Evolutionary conservation across 129 eudicot species (phyloP), one percentile per base, ranked within the genome.

Genomic region (Flaveria ramosissima): DNA sequence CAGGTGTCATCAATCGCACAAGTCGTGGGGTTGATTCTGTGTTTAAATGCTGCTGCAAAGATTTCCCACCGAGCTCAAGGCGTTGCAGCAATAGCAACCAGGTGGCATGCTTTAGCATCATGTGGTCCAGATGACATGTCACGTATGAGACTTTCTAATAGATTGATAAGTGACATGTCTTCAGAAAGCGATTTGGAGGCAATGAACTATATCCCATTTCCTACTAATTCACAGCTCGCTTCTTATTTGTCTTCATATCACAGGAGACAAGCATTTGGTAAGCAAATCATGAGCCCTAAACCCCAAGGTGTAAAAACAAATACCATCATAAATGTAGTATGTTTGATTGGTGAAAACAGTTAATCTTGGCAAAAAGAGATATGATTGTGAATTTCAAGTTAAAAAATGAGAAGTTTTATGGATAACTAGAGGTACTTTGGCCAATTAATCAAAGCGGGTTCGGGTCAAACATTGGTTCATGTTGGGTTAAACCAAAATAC

Each of bases 1-100:
- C 76, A 92, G 97, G 92, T 89, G 50, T 85, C 92, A 7, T 82
- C 96, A 26, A 69, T 92, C 23, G 88, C 91, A 52, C 97, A 92
- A 51, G 96, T 89, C 24, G 96, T 87, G 68, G 96, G 88, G 2
- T 71, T 88, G 81, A 89, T 81, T 72, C 80, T 92, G 52, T 92
- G 97, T 83, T 84, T 92, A 47, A 90, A 92, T 78, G 97, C 92
- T 61, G 97, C 96, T 80, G 90, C 97, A 36, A 92, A 92, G 85
- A 92, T 92, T 73, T 89, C 97, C 20, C 92, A 86, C 32, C 82
- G 94, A 74, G 97, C 97, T 64, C 97, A 89, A 75, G 92, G 89
- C 6, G 73, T 92, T 50, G 92, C 91, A 23, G 89, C 92, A 45
- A 7, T 87, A 57, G 97, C 96, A 26, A 83, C 83, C 53, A 89